Evolutionary conservation across 176 grass and related monocot species (phyloP), one percentile per base, ranked within the genome.

Genomic region (Luzula sylvatica): DNA sequence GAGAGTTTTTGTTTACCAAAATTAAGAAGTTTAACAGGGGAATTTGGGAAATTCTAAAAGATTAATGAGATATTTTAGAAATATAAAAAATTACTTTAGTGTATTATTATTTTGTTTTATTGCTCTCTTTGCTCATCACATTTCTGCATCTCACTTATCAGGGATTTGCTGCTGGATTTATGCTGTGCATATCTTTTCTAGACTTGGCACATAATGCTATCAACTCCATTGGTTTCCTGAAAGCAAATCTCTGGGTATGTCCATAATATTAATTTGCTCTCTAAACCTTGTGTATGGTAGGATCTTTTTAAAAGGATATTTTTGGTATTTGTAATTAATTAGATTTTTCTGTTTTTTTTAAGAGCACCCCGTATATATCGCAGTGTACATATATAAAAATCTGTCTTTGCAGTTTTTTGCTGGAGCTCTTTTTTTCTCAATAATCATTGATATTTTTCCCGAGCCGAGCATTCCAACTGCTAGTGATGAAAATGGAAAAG

Each of bases 91-190:
- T 38, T 70, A 11, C 26, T 7, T 11, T 41, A 20, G 15, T 62
- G 7, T 42, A 2, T 19, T 62, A 22, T 14, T 32, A 13, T n/a
- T 21, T 21, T 4, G 1, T 45, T n/a, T 28, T 14, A 19, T 11
- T n/a, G n/a, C n/a, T n/a, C 30, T 35, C 30, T 35, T 35, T 35
- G 23, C 20, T 56, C 15, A 26, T 23, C 38, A 11, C 25, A 32
- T 53, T 42, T 4, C 2, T 55, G 23, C 19, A 51, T 13, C 26
- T 25, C 8, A 56, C 25, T 40, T 56, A 61, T 48, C 67, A 94
- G 88, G 88, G 88, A 28, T 94, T 94, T 71, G 88, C 82, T 77
- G 85, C 88, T 65, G 88, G 88, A 38, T 76, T 94, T 41, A 94
- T 94, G 78, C 38, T 94, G 45, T 79, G 88, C 82, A 87, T 94